Evolutionary conservation across 1,139 yeast genomes (phyloP), one percentile per base, ranked within the genome.

Genomic region (Yamadazyma conglobata): DNA sequence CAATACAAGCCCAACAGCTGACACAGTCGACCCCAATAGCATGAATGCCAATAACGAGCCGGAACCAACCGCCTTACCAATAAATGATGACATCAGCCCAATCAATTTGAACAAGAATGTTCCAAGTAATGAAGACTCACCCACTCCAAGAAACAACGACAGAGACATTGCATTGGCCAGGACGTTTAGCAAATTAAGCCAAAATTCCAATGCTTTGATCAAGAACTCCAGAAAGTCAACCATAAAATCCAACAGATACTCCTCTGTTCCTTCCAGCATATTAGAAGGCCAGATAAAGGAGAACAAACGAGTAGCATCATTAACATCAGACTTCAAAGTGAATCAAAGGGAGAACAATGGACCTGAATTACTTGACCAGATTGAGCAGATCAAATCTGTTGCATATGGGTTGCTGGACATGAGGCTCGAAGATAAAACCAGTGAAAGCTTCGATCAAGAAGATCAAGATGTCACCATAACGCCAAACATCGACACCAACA

Each of bases 191-290:
- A 31, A 32, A 10, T 27, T 35, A n/a, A 30, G 27, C 15, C 32
- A 24, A 22, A 38, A 38, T 10, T 47, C 46, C 15, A 52, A 48
- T 33, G 52, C 55, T 30, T 46, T 63, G 28, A 37, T 62, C 24
- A 43, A 50, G 19, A 55, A 54, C 27, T 54, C 68, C 9, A 50
- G 71, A 38, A 52, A 45, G 26, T 53, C 63, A 10, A 58, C 65
- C 5, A 40, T 61, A 21, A 61, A 56, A 41, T 57, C 68, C 5
- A 63, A 50, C 34, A 49, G 72, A 31, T 60, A 50, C 30, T 56
- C 69, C 6, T 63, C 70, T 12, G 61, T 59, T 6, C 72, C 73
- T 4, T 37, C 39, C 15, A 30, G 33, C 22, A 26, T 36, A 19
- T 16, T 34, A 21, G 28, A 30, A 15, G 28, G 27, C 27, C 29